Base-by-base conservation (phyloP, 1,284 basidiomycete species). In the Malassezia equina region DNA sequence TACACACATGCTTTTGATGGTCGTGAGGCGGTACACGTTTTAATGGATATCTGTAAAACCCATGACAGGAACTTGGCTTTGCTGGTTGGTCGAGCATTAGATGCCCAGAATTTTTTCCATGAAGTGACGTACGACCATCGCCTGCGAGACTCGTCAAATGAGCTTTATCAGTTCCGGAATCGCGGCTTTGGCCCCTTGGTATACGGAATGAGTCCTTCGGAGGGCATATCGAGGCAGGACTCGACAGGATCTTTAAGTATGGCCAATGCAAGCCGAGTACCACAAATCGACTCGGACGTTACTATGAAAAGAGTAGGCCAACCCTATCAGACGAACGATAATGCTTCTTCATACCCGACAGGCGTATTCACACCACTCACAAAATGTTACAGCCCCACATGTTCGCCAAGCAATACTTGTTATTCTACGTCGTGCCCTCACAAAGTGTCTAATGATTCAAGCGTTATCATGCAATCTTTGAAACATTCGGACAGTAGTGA, bases 51-150 rank as follows among this genome's bases (percentile, higher is more conserved):
- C 75, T 95, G 96, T 80, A 93, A 91, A 77, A 98, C 93, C 2
- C 90, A 89, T 6, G 94, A 99, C 76, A 82, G 94, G 17, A 96
- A 95, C 75, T 81, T 99, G 21, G 94, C 94, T 4, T 78, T 98
- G 42, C 80, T 99, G 2, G 81, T 98, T 9, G 94, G 94, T 12
- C 82, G 94, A 45, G 90, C 93, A 5, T 80, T 99, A 52, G 94
- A 98, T 72, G 87, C 90, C 12, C 94, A 98, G 78, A 98, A 96
- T 78, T 96, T 93, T 78, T 98, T 98, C 75, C 94, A 99, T 75
- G 94, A 96, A 69, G 94, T 98, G 62, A 95, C 93, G 7, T 99
- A 98, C 74, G 91, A 96, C 71, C 94, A 98, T 75, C 84, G 93
- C 12, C 75, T 99, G 60, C 81, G 94, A 47, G 94, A 98, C 76